Base-by-base conservation (phyloP, 2,329 filamentous ascomycete genomes). In the Ophiocordyceps camponoti-saundersi region DNA sequence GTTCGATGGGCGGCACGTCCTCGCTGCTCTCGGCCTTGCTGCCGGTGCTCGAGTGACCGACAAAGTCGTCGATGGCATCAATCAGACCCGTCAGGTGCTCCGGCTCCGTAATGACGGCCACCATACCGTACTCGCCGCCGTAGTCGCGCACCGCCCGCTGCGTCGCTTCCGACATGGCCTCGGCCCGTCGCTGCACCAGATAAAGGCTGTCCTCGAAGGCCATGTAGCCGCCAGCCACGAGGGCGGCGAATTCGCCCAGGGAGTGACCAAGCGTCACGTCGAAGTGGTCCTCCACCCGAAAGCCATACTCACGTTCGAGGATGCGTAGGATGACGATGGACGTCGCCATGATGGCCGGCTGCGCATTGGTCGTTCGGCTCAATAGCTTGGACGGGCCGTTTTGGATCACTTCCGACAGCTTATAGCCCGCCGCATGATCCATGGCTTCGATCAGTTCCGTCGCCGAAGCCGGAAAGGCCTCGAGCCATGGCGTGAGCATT, bases 311-410 rank as follows among this genome's bases (percentile, higher is more conserved):
- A 50, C 76, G 70, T 66, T 95, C 87, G 52, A 96, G 73, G 50
- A 95, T 80, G 48, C 85, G 82, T 47, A 95, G 73, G 58, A 95
- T 93, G 49, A 95, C 75, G 58, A 95, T 80, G 26, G 86, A 93
- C 4, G 87, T 92, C 15, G 88, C 86, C 87, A 96, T 94, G 63
- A 95, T 95, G 56, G 90, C 89, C 1, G 90, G 90, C 63, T 96
- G 90, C 4, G 90, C 85, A 60, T 94, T 89, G 53, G 84, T 78
- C 5, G 90, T 95, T 48, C 78, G 75, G 40, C 85, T 93, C 48
- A 96, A 77, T 46, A 72, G 66, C 48, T 77, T 79, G 55, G 84
- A 85, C 1, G 90, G 85, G 0, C 90, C 89, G 26, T 85, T 70
- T 49, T 81, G 79, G 54, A 95, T 95, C 49, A 90, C 73, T 23